Evolutionary conservation across 805 yeast genomes (phyloP).

Genomic region (Monosporozyma unispora): DNA sequence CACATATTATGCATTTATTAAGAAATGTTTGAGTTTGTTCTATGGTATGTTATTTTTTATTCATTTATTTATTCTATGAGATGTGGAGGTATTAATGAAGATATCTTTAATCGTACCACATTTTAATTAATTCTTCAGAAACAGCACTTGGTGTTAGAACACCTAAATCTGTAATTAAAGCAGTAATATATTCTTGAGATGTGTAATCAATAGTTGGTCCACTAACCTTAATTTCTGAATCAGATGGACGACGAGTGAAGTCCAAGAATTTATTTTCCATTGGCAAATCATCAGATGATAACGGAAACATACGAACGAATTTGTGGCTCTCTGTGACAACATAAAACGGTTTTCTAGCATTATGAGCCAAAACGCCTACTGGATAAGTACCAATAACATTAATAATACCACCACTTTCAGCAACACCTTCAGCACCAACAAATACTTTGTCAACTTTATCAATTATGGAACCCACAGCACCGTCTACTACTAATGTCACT

Average conservation of each 20-base stretch:
- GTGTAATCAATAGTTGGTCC: conserved; percentile 80
- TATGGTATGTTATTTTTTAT: neutral
- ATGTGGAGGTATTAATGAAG: neutral
- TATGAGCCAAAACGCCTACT: conserved; percentile 83
- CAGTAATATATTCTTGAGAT: conserved; percentile 91
- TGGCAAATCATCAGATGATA: conserved; percentile 87
- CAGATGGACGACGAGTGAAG: conserved; percentile 29
- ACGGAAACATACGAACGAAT: conserved; percentile 91
- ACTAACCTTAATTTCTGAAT: conserved; percentile 28
- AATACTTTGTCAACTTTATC: conserved; percentile 87
- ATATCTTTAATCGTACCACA: conserved; percentile 79
- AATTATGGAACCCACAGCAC: conserved; percentile 87
- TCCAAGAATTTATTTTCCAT: conserved; percentile 40
- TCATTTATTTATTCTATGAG: too few relatives aligned
- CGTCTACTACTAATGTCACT: conserved; percentile 78
- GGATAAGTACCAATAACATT: conserved; percentile 93
- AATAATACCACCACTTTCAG: conserved; percentile 96
- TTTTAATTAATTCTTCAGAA: conserved; percentile 94
- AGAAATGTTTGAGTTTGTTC: neutral
- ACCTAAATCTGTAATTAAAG: conserved; percentile 91
- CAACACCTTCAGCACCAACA: conserved; percentile 98
- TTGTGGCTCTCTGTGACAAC: conserved; percentile 94
- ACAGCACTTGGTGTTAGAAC: conserved; percentile 96
- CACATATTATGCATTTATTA: neutral
- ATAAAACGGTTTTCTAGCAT: conserved; percentile 85